Conservation (phyloP, 306 rosid species). For the Begonia masoniana region DNA sequence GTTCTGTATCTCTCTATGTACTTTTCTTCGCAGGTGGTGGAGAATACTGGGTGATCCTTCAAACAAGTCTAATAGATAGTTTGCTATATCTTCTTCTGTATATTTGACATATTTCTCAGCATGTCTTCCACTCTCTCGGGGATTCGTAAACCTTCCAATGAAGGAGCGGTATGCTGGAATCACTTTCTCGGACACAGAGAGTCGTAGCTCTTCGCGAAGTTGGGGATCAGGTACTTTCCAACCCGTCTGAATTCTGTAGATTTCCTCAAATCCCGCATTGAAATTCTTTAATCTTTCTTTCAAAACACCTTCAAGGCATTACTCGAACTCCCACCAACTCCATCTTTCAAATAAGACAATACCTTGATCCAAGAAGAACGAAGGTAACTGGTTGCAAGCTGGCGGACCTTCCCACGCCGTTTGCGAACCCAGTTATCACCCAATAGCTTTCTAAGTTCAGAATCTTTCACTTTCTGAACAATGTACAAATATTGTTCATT, state of each 20-base stretch:
- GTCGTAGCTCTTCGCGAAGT: conserved; percentile 80
- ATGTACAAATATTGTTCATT: conserved; percentile 80
- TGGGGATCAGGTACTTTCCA: conserved; percentile 90
- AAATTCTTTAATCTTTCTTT: conserved; percentile 91
- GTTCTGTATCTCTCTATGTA: conserved; percentile 21
- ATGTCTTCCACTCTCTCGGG: conserved; percentile 70
- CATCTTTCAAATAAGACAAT: conserved; percentile 74
- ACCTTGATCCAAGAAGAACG: conserved; percentile 90
- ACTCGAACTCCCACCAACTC: conserved; percentile 55
- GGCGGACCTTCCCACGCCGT: conserved; percentile 82
- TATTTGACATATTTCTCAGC: conserved; percentile 78
- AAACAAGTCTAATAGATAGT: conserved; percentile 61
- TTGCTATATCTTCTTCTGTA: conserved; percentile 69
- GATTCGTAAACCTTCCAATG: conserved; percentile 71
- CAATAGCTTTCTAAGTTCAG: conserved; percentile 59
- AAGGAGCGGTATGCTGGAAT: conserved; percentile 95
- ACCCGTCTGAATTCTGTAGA: conserved; percentile 71
- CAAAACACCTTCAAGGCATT: conserved; percentile 76
- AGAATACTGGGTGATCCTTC: conserved; percentile 73
- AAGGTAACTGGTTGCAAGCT: conserved; percentile 73
- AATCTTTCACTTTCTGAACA: conserved; percentile 77
- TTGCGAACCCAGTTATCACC: conserved; percentile 85
- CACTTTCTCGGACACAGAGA: conserved; percentile 82
- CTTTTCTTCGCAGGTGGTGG: conserved; percentile 67
- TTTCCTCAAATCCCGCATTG: conserved; percentile 80